phyloP scores from a whole-genome alignment of 108 stramenopile species.

The Pseudonitzschia delicatissima region DNA sequence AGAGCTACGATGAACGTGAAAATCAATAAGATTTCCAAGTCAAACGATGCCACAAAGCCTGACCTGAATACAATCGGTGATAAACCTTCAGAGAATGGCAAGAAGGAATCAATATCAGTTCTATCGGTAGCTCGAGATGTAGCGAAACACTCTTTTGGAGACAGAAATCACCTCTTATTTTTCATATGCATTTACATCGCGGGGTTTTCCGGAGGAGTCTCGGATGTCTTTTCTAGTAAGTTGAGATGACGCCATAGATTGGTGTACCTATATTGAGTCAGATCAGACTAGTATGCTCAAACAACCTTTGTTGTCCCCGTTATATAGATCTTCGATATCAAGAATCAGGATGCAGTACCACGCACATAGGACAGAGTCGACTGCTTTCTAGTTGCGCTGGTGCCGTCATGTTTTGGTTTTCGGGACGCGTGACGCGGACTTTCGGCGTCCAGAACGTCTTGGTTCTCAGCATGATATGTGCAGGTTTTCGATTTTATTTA shows the following conservation, averaged over 20 bases:
- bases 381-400: slow-evolving; percentile 81
- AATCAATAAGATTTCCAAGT: not conserved
- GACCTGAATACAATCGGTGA: too few species aligned
- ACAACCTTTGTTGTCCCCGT: not conserved
- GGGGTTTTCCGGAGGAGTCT: slow-evolving; percentile 82
- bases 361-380: slow-evolving; percentile 81
- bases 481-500: slow-evolving; percentile 80
- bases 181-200: slow-evolving; percentile 81
- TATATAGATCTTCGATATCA: slow-evolving; percentile 61
- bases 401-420: slow-evolving; percentile 84
- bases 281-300: not conserved
- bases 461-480: slow-evolving; percentile 68
- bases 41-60: too few species aligned
- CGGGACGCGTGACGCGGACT: slow-evolving; percentile 58
- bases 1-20: slow-evolving; percentile 21
- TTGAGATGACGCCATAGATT: not conserved
- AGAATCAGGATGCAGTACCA: slow-evolving; percentile 85
- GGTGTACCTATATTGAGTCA: too few species aligned
- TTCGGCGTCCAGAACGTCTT: slow-evolving; percentile 85
- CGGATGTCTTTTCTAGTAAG: slow-evolving; percentile 91
- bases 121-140: not conserved
- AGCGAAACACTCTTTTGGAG: slow-evolving; percentile 14
- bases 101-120: not conserved
- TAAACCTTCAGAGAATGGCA: slow-evolving; percentile 1
- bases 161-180: slow-evolving; percentile 79